phyloP scores from a whole-genome alignment of 495 filamentous ascomycete species.

The Penicillium fimorum region DNA sequence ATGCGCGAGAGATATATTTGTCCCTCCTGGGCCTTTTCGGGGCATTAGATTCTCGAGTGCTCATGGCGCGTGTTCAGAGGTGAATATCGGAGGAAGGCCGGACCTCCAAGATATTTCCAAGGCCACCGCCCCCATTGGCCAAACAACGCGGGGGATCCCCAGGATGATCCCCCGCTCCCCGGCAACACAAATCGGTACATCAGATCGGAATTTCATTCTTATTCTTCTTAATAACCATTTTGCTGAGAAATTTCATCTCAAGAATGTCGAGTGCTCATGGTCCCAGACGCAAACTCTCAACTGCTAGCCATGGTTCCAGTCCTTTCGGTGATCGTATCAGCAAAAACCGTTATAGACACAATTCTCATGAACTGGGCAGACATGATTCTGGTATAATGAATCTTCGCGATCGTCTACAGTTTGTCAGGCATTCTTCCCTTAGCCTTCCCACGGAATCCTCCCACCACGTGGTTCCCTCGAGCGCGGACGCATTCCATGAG shows the following conservation, averaged over 20 bases:
- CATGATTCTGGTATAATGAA: not conserved
- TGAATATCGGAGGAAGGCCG: too few species aligned
- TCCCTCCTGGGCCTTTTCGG: not conserved
- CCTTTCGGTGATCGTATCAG: not conserved
- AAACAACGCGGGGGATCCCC: not conserved
- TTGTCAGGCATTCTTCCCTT: not conserved
- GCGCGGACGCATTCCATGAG: not conserved
- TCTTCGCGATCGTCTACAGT: not conserved
- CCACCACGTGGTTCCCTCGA: too few species aligned
- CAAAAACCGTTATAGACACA: not conserved
- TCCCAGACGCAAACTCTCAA: not conserved
- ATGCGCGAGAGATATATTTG: not conserved
- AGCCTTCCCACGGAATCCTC: not conserved
- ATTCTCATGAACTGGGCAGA: not conserved
- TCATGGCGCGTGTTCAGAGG: too few species aligned
- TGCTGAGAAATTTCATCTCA: too few species aligned
- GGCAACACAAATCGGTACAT: not conserved
- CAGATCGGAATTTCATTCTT: too few species aligned
- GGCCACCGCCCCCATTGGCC: not conserved
- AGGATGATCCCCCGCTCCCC: not conserved
- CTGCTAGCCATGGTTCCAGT: not conserved
- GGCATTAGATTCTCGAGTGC: not conserved
- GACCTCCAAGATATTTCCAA: too few species aligned
- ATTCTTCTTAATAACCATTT: too few species aligned
- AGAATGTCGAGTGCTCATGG: not conserved